phyloP scores from a whole-genome alignment of 306 rosid species.

The Alnus glutinosa region DNA sequence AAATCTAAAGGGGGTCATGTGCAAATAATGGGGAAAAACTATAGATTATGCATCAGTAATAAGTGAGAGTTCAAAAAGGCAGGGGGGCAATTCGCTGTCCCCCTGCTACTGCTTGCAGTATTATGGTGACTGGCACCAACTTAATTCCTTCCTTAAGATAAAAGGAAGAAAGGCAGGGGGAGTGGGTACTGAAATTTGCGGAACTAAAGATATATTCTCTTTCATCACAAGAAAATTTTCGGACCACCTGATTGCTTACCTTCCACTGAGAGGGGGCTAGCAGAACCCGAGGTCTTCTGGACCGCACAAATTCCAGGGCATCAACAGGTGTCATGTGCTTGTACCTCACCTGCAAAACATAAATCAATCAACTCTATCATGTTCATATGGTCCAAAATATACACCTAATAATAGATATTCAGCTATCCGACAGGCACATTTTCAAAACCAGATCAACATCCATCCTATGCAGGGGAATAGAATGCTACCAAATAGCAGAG shows the following conservation, averaged over 20 bases:
- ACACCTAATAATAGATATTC: neutral
- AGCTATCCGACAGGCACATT: neutral
- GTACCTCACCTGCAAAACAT: constrained; percentile 64
- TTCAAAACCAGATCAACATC: constrained; percentile 7
- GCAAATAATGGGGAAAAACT: no score
- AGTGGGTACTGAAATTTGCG: no score
- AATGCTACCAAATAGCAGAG: constrained; percentile 90
- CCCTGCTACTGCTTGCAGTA: neutral
- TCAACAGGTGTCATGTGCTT: constrained; percentile 84
- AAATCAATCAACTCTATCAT: constrained; percentile 17
- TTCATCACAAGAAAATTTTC: neutral
- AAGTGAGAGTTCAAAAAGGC: no score
- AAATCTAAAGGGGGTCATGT: no score
- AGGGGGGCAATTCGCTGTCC: neutral
- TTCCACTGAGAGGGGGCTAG: constrained; percentile 96
- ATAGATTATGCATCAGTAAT: no score
- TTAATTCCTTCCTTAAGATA: neutral
- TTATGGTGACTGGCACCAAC: neutral
- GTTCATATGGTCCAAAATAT: constrained; percentile 2
- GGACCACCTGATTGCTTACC: constrained; percentile 37
- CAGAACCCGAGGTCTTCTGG: constrained; percentile 85
- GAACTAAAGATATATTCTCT: neutral
- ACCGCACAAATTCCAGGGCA: constrained; percentile 84
- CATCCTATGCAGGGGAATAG: neutral
- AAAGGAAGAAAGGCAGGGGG: neutral